These are phyloP conservation scores for Phytophthora meadii DNA, from an alignment of 352 stramenopile species.

Conservation along the genomic window DNA sequence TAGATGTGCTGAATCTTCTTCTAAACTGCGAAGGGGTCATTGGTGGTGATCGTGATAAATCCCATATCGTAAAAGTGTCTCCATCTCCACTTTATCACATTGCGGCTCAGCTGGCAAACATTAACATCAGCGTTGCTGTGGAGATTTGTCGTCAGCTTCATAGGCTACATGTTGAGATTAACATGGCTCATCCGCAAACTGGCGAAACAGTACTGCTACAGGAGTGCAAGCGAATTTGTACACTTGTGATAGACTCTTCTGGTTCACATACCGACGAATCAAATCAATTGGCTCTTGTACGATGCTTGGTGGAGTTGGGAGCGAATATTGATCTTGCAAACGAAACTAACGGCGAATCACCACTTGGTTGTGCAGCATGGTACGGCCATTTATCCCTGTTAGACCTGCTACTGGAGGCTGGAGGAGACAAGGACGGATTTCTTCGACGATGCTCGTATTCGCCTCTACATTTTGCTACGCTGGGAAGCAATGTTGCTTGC, in stretches of 20 bases:
- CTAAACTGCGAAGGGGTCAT: slow-evolving; percentile 2
- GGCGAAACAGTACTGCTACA: slow-evolving; percentile 57
- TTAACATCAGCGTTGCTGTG: slow-evolving; percentile 59
- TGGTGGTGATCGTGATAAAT: neutral
- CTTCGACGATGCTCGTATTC: slow-evolving; percentile 52
- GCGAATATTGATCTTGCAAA: slow-evolving; percentile 65
- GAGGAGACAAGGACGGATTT: slow-evolving; percentile 47
- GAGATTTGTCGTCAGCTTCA: slow-evolving; percentile 57
- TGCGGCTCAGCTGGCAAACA: slow-evolving; percentile 45
- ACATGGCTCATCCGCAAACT: slow-evolving; percentile 45
- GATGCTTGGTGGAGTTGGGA: slow-evolving; percentile 56
- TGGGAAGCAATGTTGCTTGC: slow-evolving; percentile 48
- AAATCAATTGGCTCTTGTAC: slow-evolving; percentile 47
- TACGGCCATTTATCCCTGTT: slow-evolving; percentile 53
- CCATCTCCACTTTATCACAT: slow-evolving; percentile 52
- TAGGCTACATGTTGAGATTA: slow-evolving; percentile 55
- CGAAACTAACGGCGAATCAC: slow-evolving; percentile 55
- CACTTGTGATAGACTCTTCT: neutral
- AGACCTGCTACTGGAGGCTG: slow-evolving; percentile 61
- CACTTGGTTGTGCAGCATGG: slow-evolving; percentile 59
- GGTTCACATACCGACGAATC: slow-evolving; percentile 2
- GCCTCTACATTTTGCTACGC: slow-evolving; percentile 62
- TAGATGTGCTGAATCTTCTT: slow-evolving; percentile 31
- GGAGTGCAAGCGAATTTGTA: slow-evolving; percentile 67
- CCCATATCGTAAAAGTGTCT: slow-evolving; percentile 29